phyloP scores from a whole-genome alignment of 768 basidiomycete genomes.

The Pseudohyphozyma bogoriensis region DNA sequence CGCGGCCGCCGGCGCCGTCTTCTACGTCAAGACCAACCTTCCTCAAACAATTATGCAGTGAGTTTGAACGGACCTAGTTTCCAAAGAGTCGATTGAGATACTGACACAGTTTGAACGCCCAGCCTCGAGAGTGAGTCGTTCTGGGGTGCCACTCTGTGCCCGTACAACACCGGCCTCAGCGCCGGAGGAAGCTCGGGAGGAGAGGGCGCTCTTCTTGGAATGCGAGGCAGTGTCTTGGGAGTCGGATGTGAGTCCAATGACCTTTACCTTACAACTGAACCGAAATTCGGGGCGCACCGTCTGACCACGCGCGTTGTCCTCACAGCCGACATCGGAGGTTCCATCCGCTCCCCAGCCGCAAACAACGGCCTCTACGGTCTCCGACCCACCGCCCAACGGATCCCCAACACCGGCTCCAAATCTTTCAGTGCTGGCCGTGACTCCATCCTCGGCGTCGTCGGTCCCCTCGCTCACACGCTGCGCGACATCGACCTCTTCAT shows the following conservation, averaged over 20 bases:
- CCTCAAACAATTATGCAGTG: constrained; percentile 29
- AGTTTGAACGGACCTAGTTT: too few relatives aligned
- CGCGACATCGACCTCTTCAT: constrained; percentile 18
- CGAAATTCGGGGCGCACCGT: too few relatives aligned
- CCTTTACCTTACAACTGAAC: too few relatives aligned
- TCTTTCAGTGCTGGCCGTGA: not conserved
- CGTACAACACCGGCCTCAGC: constrained; percentile 29
- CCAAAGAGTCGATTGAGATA: too few relatives aligned
- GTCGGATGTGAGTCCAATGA: constrained; percentile 11
- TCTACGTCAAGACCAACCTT: constrained; percentile 27
- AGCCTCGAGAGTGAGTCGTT: constrained; percentile 3
- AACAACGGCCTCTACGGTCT: not conserved
- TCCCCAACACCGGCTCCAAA: not conserved
- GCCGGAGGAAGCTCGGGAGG: constrained; percentile 31
- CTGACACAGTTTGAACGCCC: too few relatives aligned
- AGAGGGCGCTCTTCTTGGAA: constrained; percentile 30
- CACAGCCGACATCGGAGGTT: not conserved
- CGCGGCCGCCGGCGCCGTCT: constrained; percentile 14
- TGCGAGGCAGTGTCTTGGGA: constrained; percentile 28
- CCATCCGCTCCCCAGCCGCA: not conserved
- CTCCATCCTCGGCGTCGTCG: constrained; percentile 2
- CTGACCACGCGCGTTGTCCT: not conserved
- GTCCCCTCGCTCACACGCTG: constrained; percentile 8
- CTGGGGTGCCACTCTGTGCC: constrained; percentile 28
- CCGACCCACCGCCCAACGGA: not conserved